Evolutionary conservation across 768 basidiomycete species (phyloP), one percentile per base, ranked within the genome.

Genomic region (Amanita muscaria): DNA sequence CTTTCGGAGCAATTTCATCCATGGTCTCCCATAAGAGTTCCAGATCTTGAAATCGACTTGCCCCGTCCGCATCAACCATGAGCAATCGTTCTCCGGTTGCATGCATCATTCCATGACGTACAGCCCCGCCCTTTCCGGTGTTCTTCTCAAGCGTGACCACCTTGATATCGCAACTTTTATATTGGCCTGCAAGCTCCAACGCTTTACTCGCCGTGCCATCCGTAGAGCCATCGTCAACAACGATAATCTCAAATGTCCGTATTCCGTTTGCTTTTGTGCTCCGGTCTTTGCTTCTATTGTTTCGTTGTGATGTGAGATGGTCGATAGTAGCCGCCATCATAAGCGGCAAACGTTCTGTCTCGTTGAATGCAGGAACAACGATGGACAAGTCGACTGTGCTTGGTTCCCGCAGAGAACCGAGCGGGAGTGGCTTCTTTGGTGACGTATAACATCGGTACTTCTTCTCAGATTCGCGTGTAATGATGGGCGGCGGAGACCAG

Each of bases 41-140:
- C 15, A 97, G 59, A 56, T 96, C 93, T 35, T 77, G 71, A 55
- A 98, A 92, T 37, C 80, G 72, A 49, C 89, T 92, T 25, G 93
- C 93, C 3, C 87, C 93, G 53, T 98, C 93, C 6, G 93, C 93
- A 56, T 98, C 93, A 33, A 83, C 93, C 78, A 96, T 91, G 42
- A 98, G 65, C 35, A 96, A 66, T 8, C 88, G 67, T 51, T 70
- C 64, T 5, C 93, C 93, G 3, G 88, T 73, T 6, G 79, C 74
- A 55, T 84, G 80, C 51, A 93, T 60, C 77, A 93, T 88, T 27
- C 93, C 92, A 63, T 96, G 93, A 25, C 85, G 71, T 18, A 96
- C 91, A 0, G 91, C 88, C 3, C 91, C 93, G 15, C 93, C 93
- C 58, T 98, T 98, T 1, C 92, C 92, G 14, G 84, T 64, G 57